Conservation (phyloP, 768 basidiomycete genomes). For the Tulasnella sp. region DNA sequence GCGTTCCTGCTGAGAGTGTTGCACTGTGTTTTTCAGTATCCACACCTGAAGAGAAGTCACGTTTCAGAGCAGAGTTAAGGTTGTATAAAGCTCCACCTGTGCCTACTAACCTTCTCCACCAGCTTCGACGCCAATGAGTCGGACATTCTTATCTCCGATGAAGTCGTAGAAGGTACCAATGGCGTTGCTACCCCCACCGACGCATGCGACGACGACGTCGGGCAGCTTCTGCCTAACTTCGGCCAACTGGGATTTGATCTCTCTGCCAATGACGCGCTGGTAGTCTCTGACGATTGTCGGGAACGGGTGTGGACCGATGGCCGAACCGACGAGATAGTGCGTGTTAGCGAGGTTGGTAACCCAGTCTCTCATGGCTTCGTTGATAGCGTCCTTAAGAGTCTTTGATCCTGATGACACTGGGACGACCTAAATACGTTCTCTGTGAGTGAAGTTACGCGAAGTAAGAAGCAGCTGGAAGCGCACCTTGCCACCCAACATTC, state of each 20-base stretch:
- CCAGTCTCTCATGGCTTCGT: slow-evolving; percentile 98
- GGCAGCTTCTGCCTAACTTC: slow-evolving; percentile 75
- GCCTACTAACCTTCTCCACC: slow-evolving; percentile 77
- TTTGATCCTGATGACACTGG: slow-evolving; percentile 89
- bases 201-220: slow-evolving; percentile 91
- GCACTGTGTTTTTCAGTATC: slow-evolving; percentile 86
- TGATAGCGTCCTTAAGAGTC: slow-evolving; percentile 96
- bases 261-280: slow-evolving; percentile 88
- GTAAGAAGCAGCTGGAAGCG: not conserved
- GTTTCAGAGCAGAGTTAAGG: not conserved
- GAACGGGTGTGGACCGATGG: slow-evolving; percentile 97
- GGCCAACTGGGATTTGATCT: slow-evolving; percentile 82
- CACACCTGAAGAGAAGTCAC: slow-evolving; percentile 43
- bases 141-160: slow-evolving; percentile 77
- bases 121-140: slow-evolving; percentile 90
- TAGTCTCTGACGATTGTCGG: slow-evolving; percentile 98
- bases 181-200: slow-evolving; percentile 95
- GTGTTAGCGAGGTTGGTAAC: slow-evolving; percentile 90
- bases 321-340: slow-evolving; percentile 95
- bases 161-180: slow-evolving; percentile 98
- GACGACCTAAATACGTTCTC: slow-evolving; percentile 54
- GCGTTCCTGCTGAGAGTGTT: slow-evolving; percentile 81
- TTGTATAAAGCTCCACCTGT: not conserved
- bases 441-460: not conserved
- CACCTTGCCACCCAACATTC: slow-evolving; percentile 92